Base-by-base conservation (phyloP, 257 asterid species). In the Oldenlandia corymbosa region DNA sequence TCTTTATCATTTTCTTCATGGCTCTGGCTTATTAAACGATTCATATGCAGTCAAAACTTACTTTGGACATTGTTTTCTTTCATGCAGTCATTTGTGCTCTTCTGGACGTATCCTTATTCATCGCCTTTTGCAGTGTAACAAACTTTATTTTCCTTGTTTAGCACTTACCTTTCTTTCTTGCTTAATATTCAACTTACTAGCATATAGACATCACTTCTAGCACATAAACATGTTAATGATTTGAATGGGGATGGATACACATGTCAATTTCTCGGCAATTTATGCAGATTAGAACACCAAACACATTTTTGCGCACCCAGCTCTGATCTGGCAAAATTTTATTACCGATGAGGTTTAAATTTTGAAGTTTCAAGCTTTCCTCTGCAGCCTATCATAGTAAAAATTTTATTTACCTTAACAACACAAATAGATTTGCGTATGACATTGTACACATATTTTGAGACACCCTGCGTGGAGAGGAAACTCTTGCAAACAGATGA, bases 31-130 rank as follows among this genome's bases (percentile, higher is more conserved):
- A 51, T 16, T 14, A 4, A n/a, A n/a, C n/a, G n/a, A n/a, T n/a
- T n/a, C n/a, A 10, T 16, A 9, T 50, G 12, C 17, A 51, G 7
- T 17, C 56, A 42, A 56, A 26, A 46, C 27, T 52, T 11, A 32
- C 36, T 16, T 23, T 58, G 52, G 14, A 53, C 47, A 18, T 56
- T 66, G 10, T 73, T 71, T 81, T 60, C 62, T 58, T 75, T 77
- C 64, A 77, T 87, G 97, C 97, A 90, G 97, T 90, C 97, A 54
- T 90, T 85, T 71, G 97, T 90, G 90, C 89, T 87, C 58, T 90
- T 90, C 85, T 90, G 97, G 95, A 90, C 97, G 95, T 87, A 90
- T 90, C 95, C 97, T 90, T 83, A 13, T 36, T 68, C 58, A 10
- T 28, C 45, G 16, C 60, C n/a, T 34, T 34, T 34, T 34, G 39